Base-by-base conservation (phyloP, 108 stramenopile species). In the Craspedostauros australis region DNA sequence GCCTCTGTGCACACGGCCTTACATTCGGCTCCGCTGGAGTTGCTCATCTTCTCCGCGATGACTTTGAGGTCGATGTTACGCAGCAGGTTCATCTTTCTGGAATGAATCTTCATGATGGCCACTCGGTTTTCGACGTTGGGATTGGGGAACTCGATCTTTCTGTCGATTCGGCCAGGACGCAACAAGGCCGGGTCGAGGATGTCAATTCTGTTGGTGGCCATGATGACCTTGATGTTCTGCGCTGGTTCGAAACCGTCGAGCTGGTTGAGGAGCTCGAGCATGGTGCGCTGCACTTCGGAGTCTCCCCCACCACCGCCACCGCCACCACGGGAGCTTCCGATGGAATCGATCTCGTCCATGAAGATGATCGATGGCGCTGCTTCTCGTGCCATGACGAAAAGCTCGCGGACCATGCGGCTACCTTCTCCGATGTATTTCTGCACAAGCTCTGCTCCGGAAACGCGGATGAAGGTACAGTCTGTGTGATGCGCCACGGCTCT, bases 361-460 rank as follows among this genome's bases (percentile, higher is more conserved):
- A 99, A 99, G 55, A 99, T 99, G 67, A 99, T 99, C 51, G 83
- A 84, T 8, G 99, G 99, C 11, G 96, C 94, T 0, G 95, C 95
- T 75, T 99, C 97, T 18, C 97, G 86, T 21, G 99, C 99, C 97
- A 98, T 98, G 56, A 98, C 93, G 64, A 99, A 99, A 31, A 99
- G 78, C 81, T 99, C 99, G 33, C 99, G 91, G 23, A 99, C 99
- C 99, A 98, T 98, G 14, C 97, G 80, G 14, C 90, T 88, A 52
- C 99, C 99, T 57, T 98, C 99, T n/a, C 99, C 99, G 46, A 99
- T 98, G 77, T 99, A 99, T 75, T 98, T 98, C 75, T 99, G 97
- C 30, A 99, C 99, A 26, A 98, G 71, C 60, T 99, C 99, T 11
- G 99, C 93, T 22, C 99, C 99, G 32, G 86, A 88, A 33, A 99